phyloP scores from a whole-genome alignment of 306 rosid genomes.

The Corylus heterophylla region DNA sequence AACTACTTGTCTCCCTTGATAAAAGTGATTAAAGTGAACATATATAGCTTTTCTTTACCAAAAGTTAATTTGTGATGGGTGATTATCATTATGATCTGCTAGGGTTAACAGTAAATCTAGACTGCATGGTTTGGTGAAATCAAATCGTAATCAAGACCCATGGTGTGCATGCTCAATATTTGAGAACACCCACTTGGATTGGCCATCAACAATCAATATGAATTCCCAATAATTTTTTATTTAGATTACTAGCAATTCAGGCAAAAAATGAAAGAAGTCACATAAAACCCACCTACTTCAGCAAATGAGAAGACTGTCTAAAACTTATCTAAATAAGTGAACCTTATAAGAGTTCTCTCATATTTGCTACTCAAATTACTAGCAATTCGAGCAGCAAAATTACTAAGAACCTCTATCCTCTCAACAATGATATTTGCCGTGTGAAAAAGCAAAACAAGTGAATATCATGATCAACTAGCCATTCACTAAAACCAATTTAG shows the following conservation, averaged over 20 bases:
- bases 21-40: constrained; percentile 11
- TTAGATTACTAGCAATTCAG: too few species aligned
- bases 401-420: too few species aligned
- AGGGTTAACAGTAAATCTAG: background rate
- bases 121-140: background rate
- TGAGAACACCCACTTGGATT: background rate
- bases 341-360: too few species aligned
- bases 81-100: background rate
- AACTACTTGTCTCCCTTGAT: constrained; percentile 18
- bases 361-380: too few species aligned
- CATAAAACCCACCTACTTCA: too few species aligned
- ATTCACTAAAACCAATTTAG: background rate
- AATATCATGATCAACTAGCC: background rate
- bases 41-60: background rate
- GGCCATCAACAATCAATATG: too few species aligned
- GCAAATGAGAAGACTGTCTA: accelerated
- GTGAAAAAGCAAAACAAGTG: background rate
- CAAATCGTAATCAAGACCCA: background rate
- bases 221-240: too few species aligned
- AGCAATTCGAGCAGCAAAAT: too few species aligned
- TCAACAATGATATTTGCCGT: background rate
- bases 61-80: background rate
- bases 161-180: background rate
- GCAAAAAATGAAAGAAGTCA: too few species aligned
- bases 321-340: too few species aligned